These are phyloP conservation scores for Erysimum cheiranthoides DNA, from an alignment of 345 rosid species.

Conservation along the genomic window DNA sequence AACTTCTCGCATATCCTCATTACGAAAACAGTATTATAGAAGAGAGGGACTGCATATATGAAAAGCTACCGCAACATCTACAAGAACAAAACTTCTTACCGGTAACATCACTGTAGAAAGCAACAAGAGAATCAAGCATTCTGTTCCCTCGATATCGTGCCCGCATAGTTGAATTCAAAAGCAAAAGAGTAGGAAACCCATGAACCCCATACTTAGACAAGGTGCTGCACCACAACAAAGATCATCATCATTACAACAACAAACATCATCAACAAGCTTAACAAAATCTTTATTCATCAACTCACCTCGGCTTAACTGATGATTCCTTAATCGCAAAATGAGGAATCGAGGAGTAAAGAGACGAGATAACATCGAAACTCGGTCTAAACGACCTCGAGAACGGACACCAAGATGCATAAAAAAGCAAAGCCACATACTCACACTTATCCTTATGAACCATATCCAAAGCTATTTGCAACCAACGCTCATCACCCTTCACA, in stretches of 20 bases:
- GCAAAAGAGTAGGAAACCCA: constrained; percentile 86
- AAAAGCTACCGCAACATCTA: neutral
- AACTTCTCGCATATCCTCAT: neutral
- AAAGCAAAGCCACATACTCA: constrained; percentile 79
- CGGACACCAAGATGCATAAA: constrained; percentile 97
- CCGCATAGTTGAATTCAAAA: constrained; percentile 78
- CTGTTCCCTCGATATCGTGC: constrained; percentile 75
- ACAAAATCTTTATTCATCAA: constrained; percentile 6
- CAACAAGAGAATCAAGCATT: constrained; percentile 68
- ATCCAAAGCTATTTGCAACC: constrained; percentile 70
- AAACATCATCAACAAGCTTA: neutral
- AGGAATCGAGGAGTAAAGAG: constrained; percentile 66
- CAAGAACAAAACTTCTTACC: constrained; percentile 53
- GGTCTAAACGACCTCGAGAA: constrained; percentile 83
- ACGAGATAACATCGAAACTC: constrained; percentile 65
- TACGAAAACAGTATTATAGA: neutral
- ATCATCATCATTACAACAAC: neutral
- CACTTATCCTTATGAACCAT: constrained; percentile 64
- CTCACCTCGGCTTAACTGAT: constrained; percentile 83
- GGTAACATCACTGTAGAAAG: constrained; percentile 72
- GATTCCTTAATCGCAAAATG: constrained; percentile 89
- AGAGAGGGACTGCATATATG: neutral
- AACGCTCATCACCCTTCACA: constrained; percentile 84
- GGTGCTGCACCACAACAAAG: constrained; percentile 59
- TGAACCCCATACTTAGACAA: constrained; percentile 96